phyloP scores from a whole-genome alignment of 441 rosid species.

The Pelargonium australe region DNA sequence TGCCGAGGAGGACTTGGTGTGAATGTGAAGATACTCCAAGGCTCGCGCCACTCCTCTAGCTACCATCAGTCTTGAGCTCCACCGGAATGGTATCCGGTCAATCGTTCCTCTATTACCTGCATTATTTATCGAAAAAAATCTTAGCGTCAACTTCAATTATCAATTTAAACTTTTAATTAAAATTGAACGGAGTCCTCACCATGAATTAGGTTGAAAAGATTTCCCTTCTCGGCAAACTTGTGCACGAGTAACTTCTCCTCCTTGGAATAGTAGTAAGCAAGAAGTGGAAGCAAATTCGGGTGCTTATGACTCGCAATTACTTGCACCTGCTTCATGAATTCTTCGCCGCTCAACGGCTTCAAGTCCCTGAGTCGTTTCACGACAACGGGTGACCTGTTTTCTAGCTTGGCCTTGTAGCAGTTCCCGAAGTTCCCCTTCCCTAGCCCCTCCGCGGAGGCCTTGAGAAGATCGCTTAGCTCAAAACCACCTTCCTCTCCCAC shows the following conservation, averaged over 20 bases:
- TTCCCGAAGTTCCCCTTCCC: conserved; percentile 43
- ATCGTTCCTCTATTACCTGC: conserved; percentile 36
- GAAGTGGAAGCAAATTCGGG: conserved; percentile 46
- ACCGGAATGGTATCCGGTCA: conserved; percentile 39
- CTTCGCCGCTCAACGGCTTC: conserved; percentile 39
- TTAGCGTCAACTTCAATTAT: too few relatives aligned
- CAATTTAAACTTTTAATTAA: too few relatives aligned
- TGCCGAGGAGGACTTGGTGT: too few relatives aligned
- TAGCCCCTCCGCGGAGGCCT: conserved; percentile 44
- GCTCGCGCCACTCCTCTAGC: conserved; percentile 45
- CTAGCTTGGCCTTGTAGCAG: conserved; percentile 36
- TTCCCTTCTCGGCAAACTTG: conserved; percentile 41
- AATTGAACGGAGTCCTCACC: conserved; percentile 22
- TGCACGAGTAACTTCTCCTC: conserved; percentile 43
- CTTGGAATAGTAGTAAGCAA: conserved; percentile 42
- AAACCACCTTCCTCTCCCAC: conserved; percentile 24
- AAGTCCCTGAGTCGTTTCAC: conserved; percentile 40
- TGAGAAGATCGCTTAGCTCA: conserved; percentile 35
- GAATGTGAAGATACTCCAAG: conserved; percentile 44
- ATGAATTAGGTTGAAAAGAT: conserved; percentile 43
- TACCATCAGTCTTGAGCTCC: conserved; percentile 41
- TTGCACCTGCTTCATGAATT: conserved; percentile 32
- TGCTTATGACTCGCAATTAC: conserved; percentile 31
- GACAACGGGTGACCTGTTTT: conserved; percentile 29
- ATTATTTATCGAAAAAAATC: not conserved